Base-by-base conservation (phyloP, 2,329 filamentous ascomycete genomes). In the Neonectria sp. region DNA sequence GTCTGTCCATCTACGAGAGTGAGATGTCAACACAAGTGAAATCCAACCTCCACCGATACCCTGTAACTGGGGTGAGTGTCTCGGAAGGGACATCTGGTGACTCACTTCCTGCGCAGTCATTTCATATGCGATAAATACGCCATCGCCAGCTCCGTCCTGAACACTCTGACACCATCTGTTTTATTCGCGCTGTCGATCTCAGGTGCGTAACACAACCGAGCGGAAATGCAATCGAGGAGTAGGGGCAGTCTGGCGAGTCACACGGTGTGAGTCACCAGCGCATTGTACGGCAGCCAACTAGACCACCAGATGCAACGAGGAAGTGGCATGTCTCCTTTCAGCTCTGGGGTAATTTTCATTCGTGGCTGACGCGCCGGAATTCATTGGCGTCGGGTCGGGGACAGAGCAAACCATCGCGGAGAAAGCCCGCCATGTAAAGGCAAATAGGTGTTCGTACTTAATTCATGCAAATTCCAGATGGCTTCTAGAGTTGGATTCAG, bases 241-340 rank as follows among this genome's bases (percentile, higher is more conserved):
- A 35, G 33, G 15, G 37, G 40, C n/a, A 43, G 21, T 27, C 29
- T 31, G 24, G 56, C 60, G 71, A 72, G 68, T 74, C 71, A 73
- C 64, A 37, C 73, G 73, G 73, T 52, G 60, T 75, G 73, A 75
- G 73, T 75, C 73, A 75, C 71, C 35, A 8, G 4, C 48, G 17
- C 48, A 31, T 29, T n/a, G 12, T 45, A 55, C 51, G 59, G 63
- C 29, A 46, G 57, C 45, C 37, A 24, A 15, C 35, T 15, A 21
- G 21, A 48, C 33, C 51, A 49, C 53, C 53, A 21, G 48, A 51
- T 45, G 12, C 4, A 33, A 9, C 13, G 24, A 63, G 49, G 8
- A 31, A 62, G 63, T 60, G 17, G 64, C 53, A 67, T 53, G 55
- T 51, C 40, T 24, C 24, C 7, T 52, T 52, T 31, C 29, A 12